These are phyloP conservation scores for Schizophyllum amplum DNA, from an alignment of 1,284 basidiomycete species.

Conservation along the genomic window DNA sequence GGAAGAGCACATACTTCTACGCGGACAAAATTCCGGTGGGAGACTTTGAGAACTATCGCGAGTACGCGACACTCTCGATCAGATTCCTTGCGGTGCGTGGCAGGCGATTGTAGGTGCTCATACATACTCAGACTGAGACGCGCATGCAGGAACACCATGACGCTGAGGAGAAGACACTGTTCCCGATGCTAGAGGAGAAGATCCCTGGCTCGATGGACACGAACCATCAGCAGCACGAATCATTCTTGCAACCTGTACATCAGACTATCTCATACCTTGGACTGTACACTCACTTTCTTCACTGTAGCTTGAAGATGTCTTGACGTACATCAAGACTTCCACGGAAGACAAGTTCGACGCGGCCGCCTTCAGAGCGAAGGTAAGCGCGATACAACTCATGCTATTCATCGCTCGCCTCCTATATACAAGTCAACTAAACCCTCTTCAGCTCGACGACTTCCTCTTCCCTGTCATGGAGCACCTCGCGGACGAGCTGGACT, in stretches of 20 bases:
- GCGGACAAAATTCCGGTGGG: slow-evolving; percentile 13
- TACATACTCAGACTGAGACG: background rate
- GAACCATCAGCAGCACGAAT: slow-evolving; percentile 14
- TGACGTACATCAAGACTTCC: slow-evolving; percentile 11
- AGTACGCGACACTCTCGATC: slow-evolving; percentile 11
- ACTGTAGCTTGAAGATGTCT: slow-evolving; percentile 10
- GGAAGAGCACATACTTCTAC: slow-evolving; percentile 15
- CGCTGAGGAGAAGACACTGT: slow-evolving; percentile 12
- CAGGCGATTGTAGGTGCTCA: background rate
- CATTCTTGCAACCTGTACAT: slow-evolving; percentile 10
- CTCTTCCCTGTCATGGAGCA: slow-evolving; percentile 14
- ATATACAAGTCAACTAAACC: background rate
- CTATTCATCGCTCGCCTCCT: background rate
- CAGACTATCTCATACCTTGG: background rate
- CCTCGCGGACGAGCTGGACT: slow-evolving; percentile 15
- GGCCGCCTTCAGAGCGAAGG: slow-evolving; percentile 9
- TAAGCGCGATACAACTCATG: too few species aligned
- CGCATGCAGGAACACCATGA: slow-evolving; percentile 12
- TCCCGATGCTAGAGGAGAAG: slow-evolving; percentile 12
- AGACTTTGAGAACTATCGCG: slow-evolving; percentile 12
- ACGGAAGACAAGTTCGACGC: slow-evolving; percentile 8
- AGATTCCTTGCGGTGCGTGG: slow-evolving; percentile 10
- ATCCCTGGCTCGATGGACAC: slow-evolving; percentile 11
- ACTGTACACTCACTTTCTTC: too few species aligned
- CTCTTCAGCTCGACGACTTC: slow-evolving; percentile 10